Conservation (phyloP, 75 land plant species). For the Selaginella moellendorffii region DNA sequence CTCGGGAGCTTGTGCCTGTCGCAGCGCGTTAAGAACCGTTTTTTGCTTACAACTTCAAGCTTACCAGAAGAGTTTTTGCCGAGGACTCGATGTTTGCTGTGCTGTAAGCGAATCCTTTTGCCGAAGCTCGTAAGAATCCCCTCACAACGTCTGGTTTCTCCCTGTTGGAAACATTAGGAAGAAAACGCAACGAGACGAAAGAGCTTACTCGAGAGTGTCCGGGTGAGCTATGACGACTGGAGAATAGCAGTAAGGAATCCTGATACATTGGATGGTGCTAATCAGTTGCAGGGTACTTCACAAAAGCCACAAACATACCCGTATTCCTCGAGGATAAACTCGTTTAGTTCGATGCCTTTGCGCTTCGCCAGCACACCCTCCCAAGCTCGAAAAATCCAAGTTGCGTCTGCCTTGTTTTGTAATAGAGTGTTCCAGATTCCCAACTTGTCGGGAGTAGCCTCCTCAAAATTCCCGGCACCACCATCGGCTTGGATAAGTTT, state of each 20-base stretch:
- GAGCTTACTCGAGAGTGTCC: constrained; percentile 12
- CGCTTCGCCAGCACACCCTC: constrained; percentile 16
- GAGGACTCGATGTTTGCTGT: not conserved
- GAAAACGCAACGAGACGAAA: not conserved
- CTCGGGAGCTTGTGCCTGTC: constrained; percentile 13
- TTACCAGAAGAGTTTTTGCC: constrained; percentile 2
- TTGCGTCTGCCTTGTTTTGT: constrained; percentile 19
- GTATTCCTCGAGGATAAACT: constrained; percentile 15
- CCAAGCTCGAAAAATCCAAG: constrained; percentile 23
- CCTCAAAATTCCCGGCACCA: constrained; percentile 13
- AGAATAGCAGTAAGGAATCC: constrained; percentile 21
- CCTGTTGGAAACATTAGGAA: not conserved
- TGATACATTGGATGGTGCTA: constrained; percentile 11
- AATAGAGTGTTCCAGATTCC: constrained; percentile 23
- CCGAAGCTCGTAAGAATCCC: constrained; percentile 5
- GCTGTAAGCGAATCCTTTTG: constrained; percentile 1
- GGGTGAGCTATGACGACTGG: constrained; percentile 18
- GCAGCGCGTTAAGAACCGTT: not conserved
- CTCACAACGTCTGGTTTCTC: constrained; percentile 8
- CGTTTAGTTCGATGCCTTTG: constrained; percentile 14
- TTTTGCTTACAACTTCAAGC: too few species aligned
- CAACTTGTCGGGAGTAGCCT: constrained; percentile 9
- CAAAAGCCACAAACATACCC: too few species aligned
- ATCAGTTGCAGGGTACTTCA: too few species aligned
- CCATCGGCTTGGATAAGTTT: constrained; percentile 14